Evolutionary conservation across 2,329 filamentous ascomycete species (phyloP).

Genomic region (Tolypocladium cylindrosporum): DNA sequence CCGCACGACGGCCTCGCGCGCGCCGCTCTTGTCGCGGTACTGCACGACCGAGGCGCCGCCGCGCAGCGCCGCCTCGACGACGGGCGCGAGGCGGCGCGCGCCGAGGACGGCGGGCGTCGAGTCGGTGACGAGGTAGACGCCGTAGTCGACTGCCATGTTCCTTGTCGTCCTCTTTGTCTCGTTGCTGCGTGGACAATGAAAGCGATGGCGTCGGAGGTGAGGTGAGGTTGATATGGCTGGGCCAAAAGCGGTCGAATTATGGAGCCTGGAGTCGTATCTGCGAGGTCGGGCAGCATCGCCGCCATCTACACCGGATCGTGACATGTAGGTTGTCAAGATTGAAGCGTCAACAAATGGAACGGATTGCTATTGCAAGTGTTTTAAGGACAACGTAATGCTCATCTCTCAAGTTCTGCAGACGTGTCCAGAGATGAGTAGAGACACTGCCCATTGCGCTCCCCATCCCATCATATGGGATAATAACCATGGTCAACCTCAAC

Average conservation of each 20-base stretch:
- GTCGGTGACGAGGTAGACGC: conserved; percentile 86
- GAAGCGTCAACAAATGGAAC: no score
- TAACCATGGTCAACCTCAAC: background rate
- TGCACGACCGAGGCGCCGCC: conserved; percentile 83
- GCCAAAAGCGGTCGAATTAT: background rate
- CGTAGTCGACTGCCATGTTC: conserved; percentile 50
- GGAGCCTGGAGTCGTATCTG: background rate
- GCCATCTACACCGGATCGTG: background rate
- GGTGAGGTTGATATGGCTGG: background rate
- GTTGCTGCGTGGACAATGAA: background rate
- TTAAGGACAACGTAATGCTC: no score
- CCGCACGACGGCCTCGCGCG: conserved; percentile 61
- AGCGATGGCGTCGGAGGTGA: background rate
- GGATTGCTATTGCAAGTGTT: no score
- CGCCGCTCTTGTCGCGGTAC: conserved; percentile 78
- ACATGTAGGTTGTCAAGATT: no score
- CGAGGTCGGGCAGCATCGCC: background rate
- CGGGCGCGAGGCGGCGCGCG: conserved; percentile 53
- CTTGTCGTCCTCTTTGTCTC: no score
- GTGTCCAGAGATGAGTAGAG: no score
- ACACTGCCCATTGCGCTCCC: no score
- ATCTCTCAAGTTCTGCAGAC: no score
- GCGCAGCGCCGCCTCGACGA: conserved; percentile 66
- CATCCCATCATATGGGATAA: background rate
- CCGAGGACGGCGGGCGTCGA: conserved; percentile 80